A percentile compares a stretch with the other conserved stretches of the same genome.
These are phyloP conservation scores for Yarrowia porcina DNA, from an alignment of 805 yeast genomes.

Conservation along the genomic window DNA sequence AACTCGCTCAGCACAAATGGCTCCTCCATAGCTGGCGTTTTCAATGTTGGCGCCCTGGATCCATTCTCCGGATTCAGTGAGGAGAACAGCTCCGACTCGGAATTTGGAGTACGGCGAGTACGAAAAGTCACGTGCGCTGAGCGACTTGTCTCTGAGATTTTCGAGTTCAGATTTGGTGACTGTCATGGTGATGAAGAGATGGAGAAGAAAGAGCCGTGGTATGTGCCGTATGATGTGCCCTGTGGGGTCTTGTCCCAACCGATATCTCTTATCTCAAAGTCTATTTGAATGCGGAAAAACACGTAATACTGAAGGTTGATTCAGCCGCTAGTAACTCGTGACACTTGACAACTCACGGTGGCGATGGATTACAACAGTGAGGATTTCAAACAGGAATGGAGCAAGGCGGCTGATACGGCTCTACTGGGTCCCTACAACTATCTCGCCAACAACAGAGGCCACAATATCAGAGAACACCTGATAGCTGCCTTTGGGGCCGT, in stretches of 20 bases:
- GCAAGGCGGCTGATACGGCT: slow-evolving; percentile 13
- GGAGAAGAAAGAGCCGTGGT: no score
- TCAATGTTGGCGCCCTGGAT: slow-evolving; percentile 85
- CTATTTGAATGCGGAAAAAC: neutral
- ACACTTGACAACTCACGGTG: no score
- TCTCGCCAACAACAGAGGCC: slow-evolving; percentile 52
- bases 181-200: neutral
- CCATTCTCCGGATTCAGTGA: slow-evolving; percentile 49
- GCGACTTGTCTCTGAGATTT: slow-evolving; percentile 17
- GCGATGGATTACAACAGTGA: slow-evolving; percentile 16
- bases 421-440: slow-evolving; percentile 50
- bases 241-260: neutral
- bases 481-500: slow-evolving; percentile 55
- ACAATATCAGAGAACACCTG: slow-evolving; percentile 50
- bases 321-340: no score
- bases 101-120: slow-evolving; percentile 75
- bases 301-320: no score
- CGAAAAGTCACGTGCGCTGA: slow-evolving; percentile 35
- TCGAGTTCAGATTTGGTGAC: neutral
- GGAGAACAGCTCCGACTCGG: slow-evolving; percentile 77
- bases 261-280: slow-evolving; percentile 2
- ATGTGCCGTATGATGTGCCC: no score
- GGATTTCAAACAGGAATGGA: slow-evolving; percentile 8
- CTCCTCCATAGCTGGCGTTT: slow-evolving; percentile 82
- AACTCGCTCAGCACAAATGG: slow-evolving; percentile 73